Percentiles rank a stretch among this genome's conserved stretches.
Evolutionary conservation across 164 flowering plant genomes (phyloP).

Genomic region (Kalanchoe fedtschenkoi): DNA sequence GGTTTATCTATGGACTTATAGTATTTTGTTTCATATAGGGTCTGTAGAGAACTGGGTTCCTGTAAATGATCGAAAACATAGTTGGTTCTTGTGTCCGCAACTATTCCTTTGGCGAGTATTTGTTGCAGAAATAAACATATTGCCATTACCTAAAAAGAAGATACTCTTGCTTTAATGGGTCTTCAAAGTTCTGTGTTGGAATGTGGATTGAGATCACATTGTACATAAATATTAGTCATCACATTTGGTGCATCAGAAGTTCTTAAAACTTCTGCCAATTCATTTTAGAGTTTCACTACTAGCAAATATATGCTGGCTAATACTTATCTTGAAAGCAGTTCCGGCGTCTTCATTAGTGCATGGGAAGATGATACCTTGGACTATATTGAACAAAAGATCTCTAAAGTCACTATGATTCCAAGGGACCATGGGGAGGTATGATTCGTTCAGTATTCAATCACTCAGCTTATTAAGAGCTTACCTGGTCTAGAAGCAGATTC

Average conservation of each 20-base stretch:
- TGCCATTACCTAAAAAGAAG: too few species aligned
- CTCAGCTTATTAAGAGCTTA: not conserved
- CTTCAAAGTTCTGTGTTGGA: too few species aligned
- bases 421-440: constrained; percentile 73
- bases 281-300: not conserved
- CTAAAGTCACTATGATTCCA: constrained; percentile 77
- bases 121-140: too few species aligned
- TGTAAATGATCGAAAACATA: too few species aligned
- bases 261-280: too few species aligned
- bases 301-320: not conserved
- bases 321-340: constrained; percentile 31
- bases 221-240: too few species aligned
- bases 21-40: too few species aligned
- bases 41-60: too few species aligned
- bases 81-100: too few species aligned
- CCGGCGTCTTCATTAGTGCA: constrained; percentile 73
- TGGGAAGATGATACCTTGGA: constrained; percentile 65
- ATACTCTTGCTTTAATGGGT: too few species aligned
- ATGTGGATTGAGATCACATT: too few species aligned
- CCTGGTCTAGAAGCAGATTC: not conserved
- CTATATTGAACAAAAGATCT: constrained; percentile 69
- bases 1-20: not conserved
- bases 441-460: not conserved
- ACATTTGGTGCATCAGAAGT: too few species aligned
- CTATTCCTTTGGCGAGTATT: not conserved